phyloP scores from a whole-genome alignment of 495 filamentous ascomycete genomes.

The Xanthoparmelia taractica region DNA sequence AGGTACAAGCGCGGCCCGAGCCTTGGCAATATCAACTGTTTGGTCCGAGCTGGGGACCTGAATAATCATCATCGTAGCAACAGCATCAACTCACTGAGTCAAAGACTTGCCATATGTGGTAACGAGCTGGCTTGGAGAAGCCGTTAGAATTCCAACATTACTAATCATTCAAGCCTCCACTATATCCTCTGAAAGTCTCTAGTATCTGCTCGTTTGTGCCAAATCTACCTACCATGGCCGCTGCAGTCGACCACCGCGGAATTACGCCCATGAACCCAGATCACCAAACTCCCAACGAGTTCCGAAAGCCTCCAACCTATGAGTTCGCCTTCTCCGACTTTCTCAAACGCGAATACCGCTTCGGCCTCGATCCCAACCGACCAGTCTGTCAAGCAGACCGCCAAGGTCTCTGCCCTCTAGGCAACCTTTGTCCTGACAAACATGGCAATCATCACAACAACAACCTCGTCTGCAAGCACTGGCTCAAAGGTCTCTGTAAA shows the following conservation, averaged over 20 bases:
- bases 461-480: slow-evolving; percentile 93
- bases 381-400: slow-evolving; percentile 75
- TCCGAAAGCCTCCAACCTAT: slow-evolving; percentile 39
- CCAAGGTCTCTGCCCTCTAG: slow-evolving; percentile 71
- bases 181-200: background rate
- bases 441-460: slow-evolving; percentile 47
- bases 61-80: background rate
- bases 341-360: slow-evolving; percentile 65
- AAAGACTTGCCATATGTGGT: no score
- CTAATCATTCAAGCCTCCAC: background rate
- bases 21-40: background rate
- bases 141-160: background rate
- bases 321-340: slow-evolving; percentile 69
- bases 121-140: no score
- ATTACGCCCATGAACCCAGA: background rate
- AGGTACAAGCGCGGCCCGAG: background rate
- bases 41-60: no score
- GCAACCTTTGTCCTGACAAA: slow-evolving; percentile 63
- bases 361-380: slow-evolving; percentile 64
- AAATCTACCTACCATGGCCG: slow-evolving; percentile 2
- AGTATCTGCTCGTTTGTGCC: background rate
- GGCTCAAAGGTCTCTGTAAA: slow-evolving; percentile 93
- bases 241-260: background rate
- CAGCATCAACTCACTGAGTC: no score
- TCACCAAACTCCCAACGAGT: background rate